phyloP scores from a whole-genome alignment of 306 rosid genomes.

The Medicago lupulina region DNA sequence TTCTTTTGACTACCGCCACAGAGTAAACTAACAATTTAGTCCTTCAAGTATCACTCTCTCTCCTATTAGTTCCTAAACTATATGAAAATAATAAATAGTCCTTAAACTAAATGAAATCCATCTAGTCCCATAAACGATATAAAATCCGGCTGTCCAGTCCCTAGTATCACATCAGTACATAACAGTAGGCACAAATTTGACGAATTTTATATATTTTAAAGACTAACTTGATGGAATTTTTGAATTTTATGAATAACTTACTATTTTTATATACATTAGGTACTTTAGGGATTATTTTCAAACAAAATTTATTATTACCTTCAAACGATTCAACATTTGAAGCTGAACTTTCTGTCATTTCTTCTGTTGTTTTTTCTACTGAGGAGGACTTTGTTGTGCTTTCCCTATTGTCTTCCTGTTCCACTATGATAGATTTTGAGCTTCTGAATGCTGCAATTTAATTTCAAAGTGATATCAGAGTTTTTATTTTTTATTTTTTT shows the following conservation, averaged over 20 bases:
- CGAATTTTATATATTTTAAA: not conserved
- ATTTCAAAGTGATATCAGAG: slow-evolving; percentile 25
- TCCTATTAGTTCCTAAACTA: too few relatives aligned
- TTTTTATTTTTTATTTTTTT: not conserved
- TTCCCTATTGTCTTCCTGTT: slow-evolving; percentile 47
- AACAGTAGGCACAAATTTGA: not conserved
- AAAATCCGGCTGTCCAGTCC: not conserved
- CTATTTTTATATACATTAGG: not conserved
- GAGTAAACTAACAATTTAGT: too few relatives aligned
- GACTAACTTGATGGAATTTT: not conserved
- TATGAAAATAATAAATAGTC: not conserved
- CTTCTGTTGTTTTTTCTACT: slow-evolving; percentile 2
- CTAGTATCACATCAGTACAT: not conserved
- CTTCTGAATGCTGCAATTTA: slow-evolving; percentile 56
- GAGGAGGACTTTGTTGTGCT: slow-evolving; percentile 37
- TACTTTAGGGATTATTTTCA: not conserved
- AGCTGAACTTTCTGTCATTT: slow-evolving; percentile 5
- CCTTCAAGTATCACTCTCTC: not conserved
- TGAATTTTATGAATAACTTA: not conserved
- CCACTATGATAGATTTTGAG: slow-evolving; percentile 53
- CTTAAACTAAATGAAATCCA: not conserved
- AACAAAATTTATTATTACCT: slow-evolving; percentile 41
- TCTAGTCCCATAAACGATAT: not conserved
- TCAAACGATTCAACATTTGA: slow-evolving; percentile 40
- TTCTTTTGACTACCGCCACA: not conserved